phyloP scores from a whole-genome alignment of 495 filamentous ascomycete genomes.

The Annulohypoxylon maeteangense region DNA sequence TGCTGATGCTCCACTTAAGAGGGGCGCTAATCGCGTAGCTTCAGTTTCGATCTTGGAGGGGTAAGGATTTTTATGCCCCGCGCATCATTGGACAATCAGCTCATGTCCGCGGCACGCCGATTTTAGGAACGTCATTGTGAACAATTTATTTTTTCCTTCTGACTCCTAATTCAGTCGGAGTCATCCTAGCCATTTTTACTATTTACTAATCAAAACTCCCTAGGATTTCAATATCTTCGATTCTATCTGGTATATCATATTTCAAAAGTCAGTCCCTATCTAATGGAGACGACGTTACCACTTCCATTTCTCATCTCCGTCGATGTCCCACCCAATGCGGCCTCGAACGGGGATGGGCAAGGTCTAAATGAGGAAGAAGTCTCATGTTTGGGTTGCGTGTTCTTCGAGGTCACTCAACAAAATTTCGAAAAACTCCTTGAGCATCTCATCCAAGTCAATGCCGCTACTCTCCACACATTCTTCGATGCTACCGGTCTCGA shows the following conservation, averaged over 20 bases:
- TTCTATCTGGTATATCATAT: neutral
- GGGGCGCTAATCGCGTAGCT: neutral
- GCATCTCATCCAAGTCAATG: slow-evolving; percentile 73
- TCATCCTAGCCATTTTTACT: slow-evolving; percentile 12
- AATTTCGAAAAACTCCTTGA: slow-evolving; percentile 67
- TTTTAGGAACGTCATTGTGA: slow-evolving; percentile 45
- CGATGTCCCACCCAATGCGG: slow-evolving; percentile 63
- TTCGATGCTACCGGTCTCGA: slow-evolving; percentile 79
- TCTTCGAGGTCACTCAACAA: slow-evolving; percentile 69
- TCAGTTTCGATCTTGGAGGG: slow-evolving; percentile 35
- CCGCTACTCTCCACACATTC: slow-evolving; percentile 73
- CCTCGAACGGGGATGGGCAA: slow-evolving; percentile 50
- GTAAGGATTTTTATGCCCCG: slow-evolving; percentile 35
- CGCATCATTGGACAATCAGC: slow-evolving; percentile 38
- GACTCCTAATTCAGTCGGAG: slow-evolving; percentile 28
- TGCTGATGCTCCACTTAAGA: neutral
- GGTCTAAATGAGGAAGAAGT: slow-evolving; percentile 76
- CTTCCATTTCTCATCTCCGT: slow-evolving; percentile 69
- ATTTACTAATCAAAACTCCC: neutral
- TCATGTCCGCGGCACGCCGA: slow-evolving; percentile 37
- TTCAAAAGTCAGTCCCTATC: slow-evolving; percentile 37
- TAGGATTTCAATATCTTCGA: slow-evolving; percentile 7
- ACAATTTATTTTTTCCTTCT: slow-evolving; percentile 23
- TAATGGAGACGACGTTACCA: slow-evolving; percentile 64
- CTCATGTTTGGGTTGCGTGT: slow-evolving; percentile 80